Evolutionary conservation across 2,329 filamentous ascomycete genomes (phyloP), one percentile per base, ranked within the genome.

Genomic region (Aspergillus fischeri): DNA sequence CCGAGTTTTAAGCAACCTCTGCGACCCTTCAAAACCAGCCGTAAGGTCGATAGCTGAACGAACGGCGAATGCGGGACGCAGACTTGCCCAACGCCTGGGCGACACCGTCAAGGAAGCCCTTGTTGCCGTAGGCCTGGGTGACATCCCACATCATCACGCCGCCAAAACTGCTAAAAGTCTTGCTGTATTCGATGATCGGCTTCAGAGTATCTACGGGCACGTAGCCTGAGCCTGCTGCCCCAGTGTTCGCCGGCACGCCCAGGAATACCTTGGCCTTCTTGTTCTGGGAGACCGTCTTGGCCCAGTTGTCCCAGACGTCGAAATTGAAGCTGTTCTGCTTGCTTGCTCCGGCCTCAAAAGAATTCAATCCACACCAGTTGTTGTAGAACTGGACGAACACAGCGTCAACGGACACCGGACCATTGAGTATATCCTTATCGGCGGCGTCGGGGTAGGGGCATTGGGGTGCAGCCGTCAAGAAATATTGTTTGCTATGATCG

Each of bases 71-170:
- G 21, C 57, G 54, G 11, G 60, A 64, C 8, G 53, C 42, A 24
- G 54, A 55, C 49, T 54, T 44, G 21, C 55, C 81, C 65, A 55
- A 73, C 67, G 35, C 65, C 56, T 62, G 71, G 69, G 54, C 54
- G 3, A 86, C 72, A 41, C 74, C 68, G 27, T 73, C 70, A 54
- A 87, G 72, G 67, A 85, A 86, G 1, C 83, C 84, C 1, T 63
- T 35, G 70, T 88, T 87, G n/a, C 73, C 72, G 60, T 80, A 85
- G 1, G 82, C 77, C 74, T 87, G 84, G 29, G 77, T 82, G 72
- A 82, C 82, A 70, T 89, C 86, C 86, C 86, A 89, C 74, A 88
- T 78, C 86, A 89, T 88, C 28, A 86, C 79, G 29, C 86, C 86
- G 7, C 85, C 86, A 64, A 89, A 88, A 70, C 80, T 86, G 3